These are phyloP conservation scores for Tetracladium marchalianum DNA, from an alignment of 495 filamentous ascomycete species.

Conservation along the genomic window DNA sequence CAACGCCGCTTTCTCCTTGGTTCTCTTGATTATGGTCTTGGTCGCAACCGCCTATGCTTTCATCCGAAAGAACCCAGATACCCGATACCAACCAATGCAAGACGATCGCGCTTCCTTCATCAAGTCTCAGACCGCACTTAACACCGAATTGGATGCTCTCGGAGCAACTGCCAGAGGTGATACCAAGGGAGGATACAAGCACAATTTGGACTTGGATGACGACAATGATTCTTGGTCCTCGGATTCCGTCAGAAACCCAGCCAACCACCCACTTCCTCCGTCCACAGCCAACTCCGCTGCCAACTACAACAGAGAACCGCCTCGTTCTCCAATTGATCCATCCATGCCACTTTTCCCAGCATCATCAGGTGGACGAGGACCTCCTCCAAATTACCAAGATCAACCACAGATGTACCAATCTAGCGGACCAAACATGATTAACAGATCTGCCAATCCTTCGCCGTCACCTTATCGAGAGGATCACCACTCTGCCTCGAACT, in stretches of 20 bases:
- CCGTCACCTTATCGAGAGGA: slow-evolving; percentile 9
- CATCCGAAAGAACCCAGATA: slow-evolving; percentile 90
- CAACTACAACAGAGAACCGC: slow-evolving; percentile 25
- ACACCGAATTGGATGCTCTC: slow-evolving; percentile 84
- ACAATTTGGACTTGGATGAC: slow-evolving; percentile 59
- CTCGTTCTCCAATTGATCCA: slow-evolving; percentile 52
- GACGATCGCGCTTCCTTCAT: slow-evolving; percentile 97
- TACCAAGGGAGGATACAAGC: slow-evolving; percentile 55
- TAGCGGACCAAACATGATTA: slow-evolving; percentile 5
- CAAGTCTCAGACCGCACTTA: slow-evolving; percentile 90
- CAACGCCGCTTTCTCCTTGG: slow-evolving; percentile 79
- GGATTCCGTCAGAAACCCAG: slow-evolving; percentile 28
- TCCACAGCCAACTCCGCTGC: slow-evolving; percentile 14
- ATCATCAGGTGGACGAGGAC: slow-evolving; percentile 10
- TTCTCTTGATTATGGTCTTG: slow-evolving; percentile 81
- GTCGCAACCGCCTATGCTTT: slow-evolving; percentile 75
- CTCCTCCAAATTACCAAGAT: slow-evolving; percentile 12
- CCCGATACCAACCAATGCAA: slow-evolving; percentile 91
- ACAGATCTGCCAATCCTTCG: slow-evolving; percentile 5
- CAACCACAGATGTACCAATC: slow-evolving; percentile 8
- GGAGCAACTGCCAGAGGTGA: slow-evolving; percentile 88
- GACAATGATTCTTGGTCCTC: slow-evolving; percentile 58
- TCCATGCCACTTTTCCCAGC: slow-evolving; percentile 52
- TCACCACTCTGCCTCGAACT: slow-evolving; percentile 10
- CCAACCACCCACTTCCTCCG: slow-evolving; percentile 25